phyloP scores from a whole-genome alignment of 2,329 filamentous ascomycete species.

The Verticillium klebahnii region DNA sequence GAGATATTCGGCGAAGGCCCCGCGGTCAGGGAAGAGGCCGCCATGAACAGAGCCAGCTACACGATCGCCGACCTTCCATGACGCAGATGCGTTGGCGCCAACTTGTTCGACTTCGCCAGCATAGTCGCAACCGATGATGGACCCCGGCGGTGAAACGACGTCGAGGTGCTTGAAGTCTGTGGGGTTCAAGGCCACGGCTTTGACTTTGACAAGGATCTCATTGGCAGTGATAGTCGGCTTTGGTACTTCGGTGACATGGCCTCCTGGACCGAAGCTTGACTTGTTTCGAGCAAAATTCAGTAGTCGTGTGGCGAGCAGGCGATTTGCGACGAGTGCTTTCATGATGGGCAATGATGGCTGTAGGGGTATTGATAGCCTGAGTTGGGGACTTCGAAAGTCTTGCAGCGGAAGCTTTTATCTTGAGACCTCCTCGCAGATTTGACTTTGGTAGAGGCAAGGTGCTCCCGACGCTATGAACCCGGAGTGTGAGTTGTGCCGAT shows the following conservation, averaged over 20 bases:
- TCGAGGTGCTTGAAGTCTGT: conserved; percentile 30
- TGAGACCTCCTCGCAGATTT: neutral
- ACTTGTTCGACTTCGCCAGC: conserved; percentile 41
- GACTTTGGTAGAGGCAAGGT: neutral
- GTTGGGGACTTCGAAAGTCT: too few relatives aligned
- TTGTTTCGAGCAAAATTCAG: conserved; percentile 12
- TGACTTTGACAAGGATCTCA: conserved; percentile 26
- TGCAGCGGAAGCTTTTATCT: too few relatives aligned
- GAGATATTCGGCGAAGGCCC: conserved; percentile 35
- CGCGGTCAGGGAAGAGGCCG: conserved; percentile 13
- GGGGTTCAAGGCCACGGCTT: conserved; percentile 31
- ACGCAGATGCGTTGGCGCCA: conserved; percentile 34
- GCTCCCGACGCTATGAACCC: neutral
- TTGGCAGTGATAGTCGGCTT: neutral
- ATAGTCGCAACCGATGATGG: conserved; percentile 38
- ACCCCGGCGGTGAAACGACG: conserved; percentile 11
- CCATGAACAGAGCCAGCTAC: conserved; percentile 36
- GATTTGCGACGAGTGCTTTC: conserved; percentile 14
- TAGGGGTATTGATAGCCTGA: neutral
- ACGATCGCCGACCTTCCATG: conserved; percentile 42
- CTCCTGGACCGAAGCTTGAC: conserved; percentile 9
- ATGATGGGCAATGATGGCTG: neutral
- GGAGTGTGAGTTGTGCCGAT: neutral
- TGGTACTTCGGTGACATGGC: neutral
- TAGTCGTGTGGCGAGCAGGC: conserved; percentile 2